Evolutionary conservation across 768 basidiomycete genomes (phyloP).

Genomic region (Suillus decipiens): DNA sequence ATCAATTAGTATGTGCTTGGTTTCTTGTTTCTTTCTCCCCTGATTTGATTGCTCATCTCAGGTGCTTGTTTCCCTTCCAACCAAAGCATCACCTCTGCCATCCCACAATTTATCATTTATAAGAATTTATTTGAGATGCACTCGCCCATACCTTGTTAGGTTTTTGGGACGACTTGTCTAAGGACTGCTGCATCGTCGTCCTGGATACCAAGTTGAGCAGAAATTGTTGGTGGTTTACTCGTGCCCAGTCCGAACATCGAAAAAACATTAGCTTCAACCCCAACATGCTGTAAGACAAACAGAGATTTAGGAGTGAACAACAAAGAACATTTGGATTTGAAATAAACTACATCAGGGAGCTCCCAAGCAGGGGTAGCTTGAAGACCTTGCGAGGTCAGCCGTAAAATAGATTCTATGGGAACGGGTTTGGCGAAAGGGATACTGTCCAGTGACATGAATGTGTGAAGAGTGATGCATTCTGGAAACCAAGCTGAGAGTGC

Average conservation of each 20-base stretch:
- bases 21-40: slow-evolving; percentile 26
- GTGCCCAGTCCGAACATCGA: slow-evolving; percentile 63
- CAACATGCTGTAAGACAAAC: slow-evolving; percentile 54
- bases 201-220: slow-evolving; percentile 67
- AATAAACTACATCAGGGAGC: slow-evolving; percentile 54
- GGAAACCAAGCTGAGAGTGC: slow-evolving; percentile 45
- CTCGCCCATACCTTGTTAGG: slow-evolving; percentile 56
- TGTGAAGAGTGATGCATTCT: slow-evolving; percentile 70
- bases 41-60: slow-evolving; percentile 68
- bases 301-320: background rate
- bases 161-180: slow-evolving; percentile 62
- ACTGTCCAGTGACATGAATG: slow-evolving; percentile 71
- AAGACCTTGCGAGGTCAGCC: slow-evolving; percentile 68
- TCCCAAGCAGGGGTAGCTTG: slow-evolving; percentile 43
- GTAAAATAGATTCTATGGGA: slow-evolving; percentile 80
- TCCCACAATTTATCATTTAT: slow-evolving; percentile 13
- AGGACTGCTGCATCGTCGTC: slow-evolving; percentile 40
- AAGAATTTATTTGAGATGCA: background rate
- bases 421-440: slow-evolving; percentile 82
- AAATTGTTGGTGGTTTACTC: slow-evolving; percentile 77
- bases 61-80: slow-evolving; percentile 76
- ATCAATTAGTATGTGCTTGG: background rate
- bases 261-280: slow-evolving; percentile 67
- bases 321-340: background rate
- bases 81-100: slow-evolving; percentile 81